Conservation (phyloP, 306 rosid genomes). For the Malus sylvestris region DNA sequence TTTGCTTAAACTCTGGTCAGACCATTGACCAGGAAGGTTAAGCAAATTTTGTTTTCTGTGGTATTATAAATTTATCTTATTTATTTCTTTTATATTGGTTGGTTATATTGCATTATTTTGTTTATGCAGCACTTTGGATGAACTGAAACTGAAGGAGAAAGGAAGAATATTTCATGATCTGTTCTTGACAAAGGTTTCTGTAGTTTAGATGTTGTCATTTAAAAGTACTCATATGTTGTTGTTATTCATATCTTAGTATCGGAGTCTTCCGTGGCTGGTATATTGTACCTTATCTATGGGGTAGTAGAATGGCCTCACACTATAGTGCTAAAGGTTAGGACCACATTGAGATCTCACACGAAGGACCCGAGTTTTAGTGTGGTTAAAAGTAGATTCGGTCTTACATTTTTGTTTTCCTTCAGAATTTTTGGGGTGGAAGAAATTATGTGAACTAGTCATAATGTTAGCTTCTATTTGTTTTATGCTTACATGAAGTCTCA, state of each 20-base stretch:
- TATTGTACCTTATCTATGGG: not conserved
- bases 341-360: not conserved
- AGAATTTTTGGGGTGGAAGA: not conserved
- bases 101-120: slow-evolving; percentile 18
- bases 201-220: slow-evolving; percentile 7
- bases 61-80: not conserved
- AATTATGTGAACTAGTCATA: not conserved
- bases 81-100: not conserved
- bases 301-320: not conserved
- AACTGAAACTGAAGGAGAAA: slow-evolving; percentile 87
- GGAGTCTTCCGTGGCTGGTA: not conserved
- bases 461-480: not conserved
- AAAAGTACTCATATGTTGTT: not conserved
- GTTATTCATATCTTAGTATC: slow-evolving; percentile 6
- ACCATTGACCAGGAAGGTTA: not conserved
- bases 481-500: not conserved
- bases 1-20: not conserved
- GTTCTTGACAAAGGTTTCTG: slow-evolving; percentile 83
- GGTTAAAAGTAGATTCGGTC: not conserved
- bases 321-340: not conserved
- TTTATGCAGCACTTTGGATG: slow-evolving; percentile 73
- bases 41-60: not conserved
- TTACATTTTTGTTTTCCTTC: not conserved
- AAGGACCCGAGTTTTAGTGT: not conserved
- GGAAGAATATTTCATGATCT: slow-evolving; percentile 89